Conservation (phyloP, 2,329 filamentous ascomycete genomes). For the Arthrobotrys musiformis region DNA sequence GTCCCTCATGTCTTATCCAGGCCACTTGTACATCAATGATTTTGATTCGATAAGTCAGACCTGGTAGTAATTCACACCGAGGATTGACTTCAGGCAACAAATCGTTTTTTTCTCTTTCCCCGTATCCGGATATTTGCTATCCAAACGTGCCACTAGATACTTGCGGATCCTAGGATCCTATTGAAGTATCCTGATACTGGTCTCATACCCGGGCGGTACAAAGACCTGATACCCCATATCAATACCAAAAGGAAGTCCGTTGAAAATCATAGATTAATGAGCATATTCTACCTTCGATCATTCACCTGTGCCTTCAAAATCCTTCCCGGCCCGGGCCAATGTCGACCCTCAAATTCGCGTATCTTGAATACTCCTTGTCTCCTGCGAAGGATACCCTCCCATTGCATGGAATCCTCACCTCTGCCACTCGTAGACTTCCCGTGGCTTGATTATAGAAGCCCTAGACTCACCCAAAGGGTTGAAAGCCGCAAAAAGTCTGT, state of each 20-base stretch:
- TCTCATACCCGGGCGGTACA: too few species aligned
- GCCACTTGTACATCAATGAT: background rate
- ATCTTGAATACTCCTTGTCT: background rate
- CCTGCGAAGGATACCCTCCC: too few species aligned
- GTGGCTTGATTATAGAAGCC: background rate
- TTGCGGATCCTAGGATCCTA: too few species aligned
- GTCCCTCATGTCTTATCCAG: background rate
- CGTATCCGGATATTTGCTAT: background rate
- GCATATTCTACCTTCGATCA: too few species aligned
- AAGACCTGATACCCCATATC: too few species aligned
- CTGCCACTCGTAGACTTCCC: background rate
- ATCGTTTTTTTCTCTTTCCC: background rate
- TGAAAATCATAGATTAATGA: background rate
- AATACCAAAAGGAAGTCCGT: background rate
- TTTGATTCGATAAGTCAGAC: background rate
- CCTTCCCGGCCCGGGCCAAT: background rate
- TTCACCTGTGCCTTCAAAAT: background rate
- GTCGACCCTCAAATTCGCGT: background rate
- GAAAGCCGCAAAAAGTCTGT: too few species aligned
- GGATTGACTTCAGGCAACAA: constrained; percentile 2
- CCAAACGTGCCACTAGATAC: too few species aligned
- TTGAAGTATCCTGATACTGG: too few species aligned
- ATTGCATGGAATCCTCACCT: background rate
- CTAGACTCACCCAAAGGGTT: background rate
- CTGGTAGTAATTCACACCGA: background rate